These are phyloP conservation scores for Hyphodiscus hymeniophilus DNA, from an alignment of 495 filamentous ascomycete species.

Conservation along the genomic window DNA sequence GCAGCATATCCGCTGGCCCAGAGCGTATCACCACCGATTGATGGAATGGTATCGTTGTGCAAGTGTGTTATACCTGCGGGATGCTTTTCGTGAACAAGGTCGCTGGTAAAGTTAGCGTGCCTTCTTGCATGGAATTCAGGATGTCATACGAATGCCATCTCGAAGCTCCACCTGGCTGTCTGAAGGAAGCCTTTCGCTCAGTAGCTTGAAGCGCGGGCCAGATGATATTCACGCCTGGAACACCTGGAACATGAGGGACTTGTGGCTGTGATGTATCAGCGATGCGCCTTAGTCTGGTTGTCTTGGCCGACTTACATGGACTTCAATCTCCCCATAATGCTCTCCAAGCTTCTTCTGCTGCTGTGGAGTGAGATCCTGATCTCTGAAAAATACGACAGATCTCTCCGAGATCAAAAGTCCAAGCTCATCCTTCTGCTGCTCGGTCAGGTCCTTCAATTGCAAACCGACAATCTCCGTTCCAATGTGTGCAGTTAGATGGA, in stretches of 20 bases:
- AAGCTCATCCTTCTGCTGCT: slow-evolving; percentile 63
- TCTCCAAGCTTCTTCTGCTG: slow-evolving; percentile 60
- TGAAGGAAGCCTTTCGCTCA: slow-evolving; percentile 47
- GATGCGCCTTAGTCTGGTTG: not conserved
- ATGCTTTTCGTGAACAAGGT: slow-evolving; percentile 62
- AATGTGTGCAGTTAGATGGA: slow-evolving; percentile 56
- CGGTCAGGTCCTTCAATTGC: slow-evolving; percentile 59
- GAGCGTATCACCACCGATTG: slow-evolving; percentile 59
- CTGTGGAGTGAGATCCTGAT: slow-evolving; percentile 63
- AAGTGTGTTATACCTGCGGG: slow-evolving; percentile 64
- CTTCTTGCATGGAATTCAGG: not conserved
- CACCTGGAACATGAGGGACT: slow-evolving; percentile 60
- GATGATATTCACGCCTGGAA: slow-evolving; percentile 56
- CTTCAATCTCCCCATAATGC: slow-evolving; percentile 56
- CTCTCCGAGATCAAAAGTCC: slow-evolving; percentile 62
- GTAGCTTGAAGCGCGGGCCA: slow-evolving; percentile 58
- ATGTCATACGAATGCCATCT: slow-evolving; percentile 49
- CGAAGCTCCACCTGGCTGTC: slow-evolving; percentile 55
- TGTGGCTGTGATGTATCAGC: slow-evolving; percentile 42
- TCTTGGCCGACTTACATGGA: slow-evolving; percentile 44
- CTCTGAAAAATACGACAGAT: slow-evolving; percentile 68
- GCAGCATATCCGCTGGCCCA: slow-evolving; percentile 64
- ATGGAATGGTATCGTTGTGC: slow-evolving; percentile 59
- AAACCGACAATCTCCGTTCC: slow-evolving; percentile 65
- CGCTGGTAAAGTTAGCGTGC: slow-evolving; percentile 19